phyloP scores from a whole-genome alignment of 768 basidiomycete genomes.

The Leucocoprinus sp. region DNA sequence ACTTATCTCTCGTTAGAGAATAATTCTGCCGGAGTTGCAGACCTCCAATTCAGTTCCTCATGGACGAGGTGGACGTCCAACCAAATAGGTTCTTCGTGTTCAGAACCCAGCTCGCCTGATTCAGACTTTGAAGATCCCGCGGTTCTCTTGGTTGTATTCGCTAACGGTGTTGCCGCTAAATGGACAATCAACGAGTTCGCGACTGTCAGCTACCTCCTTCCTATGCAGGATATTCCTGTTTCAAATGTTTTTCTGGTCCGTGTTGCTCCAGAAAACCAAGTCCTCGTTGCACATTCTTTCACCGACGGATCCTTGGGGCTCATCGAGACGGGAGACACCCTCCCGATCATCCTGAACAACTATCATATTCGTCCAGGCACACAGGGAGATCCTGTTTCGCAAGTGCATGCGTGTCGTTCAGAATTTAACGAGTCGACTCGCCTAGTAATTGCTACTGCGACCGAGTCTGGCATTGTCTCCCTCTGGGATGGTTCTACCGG shows the following conservation, averaged over 20 bases:
- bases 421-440: slow-evolving; percentile 43
- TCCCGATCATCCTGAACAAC: slow-evolving; percentile 32
- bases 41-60: slow-evolving; percentile 38
- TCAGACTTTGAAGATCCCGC: slow-evolving; percentile 15
- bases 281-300: slow-evolving; percentile 50
- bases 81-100: slow-evolving; percentile 17
- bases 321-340: slow-evolving; percentile 39
- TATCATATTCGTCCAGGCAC: slow-evolving; percentile 54
- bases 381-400: slow-evolving; percentile 42
- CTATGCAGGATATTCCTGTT: slow-evolving; percentile 34
- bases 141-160: slow-evolving; percentile 43
- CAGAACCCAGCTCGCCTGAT: slow-evolving; percentile 26
- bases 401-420: slow-evolving; percentile 43
- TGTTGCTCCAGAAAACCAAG: slow-evolving; percentile 36
- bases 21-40: slow-evolving; percentile 42
- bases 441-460: slow-evolving; percentile 52
- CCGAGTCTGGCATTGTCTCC: slow-evolving; percentile 60
- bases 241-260: slow-evolving; percentile 41
- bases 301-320: slow-evolving; percentile 65
- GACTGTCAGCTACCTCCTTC: slow-evolving; percentile 30
- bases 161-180: slow-evolving; percentile 48
- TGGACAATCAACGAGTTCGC: slow-evolving; percentile 37
- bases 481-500: slow-evolving; percentile 68
- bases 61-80: slow-evolving; percentile 9
- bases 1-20: slow-evolving; percentile 35